Percentiles rank a stretch among this genome's conserved stretches.
phyloP scores from a whole-genome alignment of 129 eudicot species.

The Helichrysum umbraculigerum region DNA sequence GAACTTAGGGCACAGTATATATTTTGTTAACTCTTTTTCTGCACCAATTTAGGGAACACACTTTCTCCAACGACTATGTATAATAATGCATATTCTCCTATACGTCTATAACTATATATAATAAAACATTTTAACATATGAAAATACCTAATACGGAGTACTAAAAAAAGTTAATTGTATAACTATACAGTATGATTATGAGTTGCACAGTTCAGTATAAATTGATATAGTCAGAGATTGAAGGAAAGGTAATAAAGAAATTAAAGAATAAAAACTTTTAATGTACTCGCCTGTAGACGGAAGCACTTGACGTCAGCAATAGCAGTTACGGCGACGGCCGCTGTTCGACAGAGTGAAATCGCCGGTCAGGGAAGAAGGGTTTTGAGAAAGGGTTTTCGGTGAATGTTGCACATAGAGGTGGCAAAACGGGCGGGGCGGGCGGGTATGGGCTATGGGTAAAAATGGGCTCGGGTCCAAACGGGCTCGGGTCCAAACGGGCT shows the following conservation, averaged over 20 bases:
- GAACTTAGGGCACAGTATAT: no score
- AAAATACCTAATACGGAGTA: background rate
- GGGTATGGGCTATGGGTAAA: no score
- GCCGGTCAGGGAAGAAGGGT: conserved; percentile 19
- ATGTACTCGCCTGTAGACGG: background rate
- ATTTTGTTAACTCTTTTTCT: background rate
- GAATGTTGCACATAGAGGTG: background rate
- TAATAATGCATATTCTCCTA: background rate
- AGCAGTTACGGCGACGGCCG: background rate
- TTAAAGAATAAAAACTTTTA: background rate
- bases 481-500: no score
- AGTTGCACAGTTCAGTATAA: background rate
- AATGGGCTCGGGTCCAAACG: no score
- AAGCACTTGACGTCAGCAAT: background rate
- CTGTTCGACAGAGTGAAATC: background rate
- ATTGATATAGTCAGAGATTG: background rate
- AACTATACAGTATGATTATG: background rate
- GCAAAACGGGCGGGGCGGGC: no score
- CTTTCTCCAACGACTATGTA: background rate
- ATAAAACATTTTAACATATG: background rate
- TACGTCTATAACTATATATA: no score
- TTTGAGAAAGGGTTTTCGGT: conserved; percentile 7
- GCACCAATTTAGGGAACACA: no score
- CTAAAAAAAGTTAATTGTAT: no score
- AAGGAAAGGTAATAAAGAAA: background rate